Conservation (phyloP, 768 basidiomycete genomes). For the Trametes sanguinea region DNA sequence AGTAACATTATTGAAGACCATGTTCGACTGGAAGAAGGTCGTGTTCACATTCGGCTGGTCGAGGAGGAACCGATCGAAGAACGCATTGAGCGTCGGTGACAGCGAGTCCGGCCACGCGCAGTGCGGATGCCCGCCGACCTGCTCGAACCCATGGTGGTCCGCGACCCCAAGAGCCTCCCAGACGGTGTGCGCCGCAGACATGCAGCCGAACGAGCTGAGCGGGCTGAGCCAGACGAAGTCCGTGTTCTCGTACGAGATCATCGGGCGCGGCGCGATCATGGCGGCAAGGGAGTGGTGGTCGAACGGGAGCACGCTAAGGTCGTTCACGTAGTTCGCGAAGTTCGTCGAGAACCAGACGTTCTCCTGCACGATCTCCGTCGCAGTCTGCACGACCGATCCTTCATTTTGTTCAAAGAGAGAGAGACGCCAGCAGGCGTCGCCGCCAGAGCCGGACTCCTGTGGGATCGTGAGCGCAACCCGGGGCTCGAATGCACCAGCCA, state of each 20-base stretch:
- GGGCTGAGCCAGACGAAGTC: constrained; percentile 58
- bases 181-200: constrained; percentile 50
- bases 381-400: constrained; percentile 53
- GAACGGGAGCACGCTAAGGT: constrained; percentile 48
- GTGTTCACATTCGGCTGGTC: constrained; percentile 47
- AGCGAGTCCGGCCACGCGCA: constrained; percentile 54
- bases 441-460: constrained; percentile 64
- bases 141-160: constrained; percentile 52
- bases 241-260: constrained; percentile 58
- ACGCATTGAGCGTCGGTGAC: constrained; percentile 49
- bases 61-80: constrained; percentile 57
- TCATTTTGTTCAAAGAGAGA: constrained; percentile 47
- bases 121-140: constrained; percentile 55
- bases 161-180: constrained; percentile 52
- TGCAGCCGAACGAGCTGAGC: constrained; percentile 51
- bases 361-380: constrained; percentile 58
- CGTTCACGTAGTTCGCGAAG: constrained; percentile 50
- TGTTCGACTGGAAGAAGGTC: constrained; percentile 47
- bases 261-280: constrained; percentile 54
- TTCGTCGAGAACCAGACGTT: constrained; percentile 61
- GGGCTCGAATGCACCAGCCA: constrained; percentile 58
- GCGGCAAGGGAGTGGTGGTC: constrained; percentile 62
- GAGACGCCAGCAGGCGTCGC: constrained; percentile 59
- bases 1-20: constrained; percentile 39
- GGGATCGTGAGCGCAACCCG: constrained; percentile 62